A percentile compares a stretch with the other conserved stretches of the same genome.
Conservation (phyloP, 768 basidiomycete species). For the Trametes villosa region DNA sequence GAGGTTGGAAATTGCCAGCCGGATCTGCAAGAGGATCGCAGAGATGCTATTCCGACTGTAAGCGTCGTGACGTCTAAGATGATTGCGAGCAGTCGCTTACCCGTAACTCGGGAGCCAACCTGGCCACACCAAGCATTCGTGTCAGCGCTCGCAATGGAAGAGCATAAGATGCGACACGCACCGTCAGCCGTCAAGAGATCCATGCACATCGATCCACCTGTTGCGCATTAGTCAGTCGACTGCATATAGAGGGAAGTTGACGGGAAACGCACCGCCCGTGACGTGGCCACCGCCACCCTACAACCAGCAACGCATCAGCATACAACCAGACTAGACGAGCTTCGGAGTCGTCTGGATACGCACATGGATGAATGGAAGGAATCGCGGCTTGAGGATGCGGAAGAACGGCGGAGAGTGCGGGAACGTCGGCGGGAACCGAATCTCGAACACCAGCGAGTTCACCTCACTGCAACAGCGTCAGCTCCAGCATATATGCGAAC, state of each 20-base stretch:
- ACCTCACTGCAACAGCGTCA: slow-evolving; percentile 44
- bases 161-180: too few relatives aligned
- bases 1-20: slow-evolving; percentile 67
- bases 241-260: neutral
- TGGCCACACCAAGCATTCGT: slow-evolving; percentile 29
- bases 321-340: too few relatives aligned
- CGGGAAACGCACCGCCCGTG: slow-evolving; percentile 50
- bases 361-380: slow-evolving; percentile 64
- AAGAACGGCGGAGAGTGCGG: slow-evolving; percentile 78
- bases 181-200: slow-evolving; percentile 69
- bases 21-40: slow-evolving; percentile 63
- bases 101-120: slow-evolving; percentile 75
- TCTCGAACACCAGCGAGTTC: slow-evolving; percentile 72
- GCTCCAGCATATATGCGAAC: neutral
- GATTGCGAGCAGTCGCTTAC: slow-evolving; percentile 31
- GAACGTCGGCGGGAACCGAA: slow-evolving; percentile 67
- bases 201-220: slow-evolving; percentile 78
- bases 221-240: too few relatives aligned
- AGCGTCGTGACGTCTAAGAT: neutral
- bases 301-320: neutral
- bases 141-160: too few relatives aligned
- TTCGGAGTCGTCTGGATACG: too few relatives aligned
- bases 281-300: slow-evolving; percentile 71
- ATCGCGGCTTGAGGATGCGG: slow-evolving; percentile 73
- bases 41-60: slow-evolving; percentile 43